Evolutionary conservation across 2,329 filamentous ascomycete genomes (phyloP), one percentile per base, ranked within the genome.

Genomic region (Onygenales sp.): DNA sequence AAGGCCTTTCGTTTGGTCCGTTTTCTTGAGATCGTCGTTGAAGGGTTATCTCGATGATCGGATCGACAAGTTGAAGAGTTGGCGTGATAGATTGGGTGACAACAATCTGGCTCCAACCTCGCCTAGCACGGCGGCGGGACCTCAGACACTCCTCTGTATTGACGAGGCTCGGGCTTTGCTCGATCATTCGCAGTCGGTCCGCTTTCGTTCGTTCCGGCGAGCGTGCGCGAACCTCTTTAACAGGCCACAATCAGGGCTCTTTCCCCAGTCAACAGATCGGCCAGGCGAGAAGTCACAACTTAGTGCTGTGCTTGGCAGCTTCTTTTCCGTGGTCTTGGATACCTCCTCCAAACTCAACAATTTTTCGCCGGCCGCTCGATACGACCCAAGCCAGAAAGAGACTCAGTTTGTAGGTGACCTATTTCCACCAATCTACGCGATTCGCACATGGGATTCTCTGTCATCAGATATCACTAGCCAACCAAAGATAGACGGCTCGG

Each of bases 251-350:
- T 43, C 42, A 43, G 42, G 42, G 3, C 17, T 17, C 17, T 17
- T 17, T 17, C 2, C 17, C 17, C 17, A 17, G 17, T 17, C 17
- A 17, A 17, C 17, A 17, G 17, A 17, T 17, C 17, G 17, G 17
- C 17, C 17, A 17, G 17, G 17, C 17, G 17, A 17, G 17, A 17
- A 17, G 17, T 17, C 17, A 17, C 17, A 17, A 17, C 17, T 17
- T 17, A 17, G 17, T 17, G 17, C 17, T 17, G 17, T 17, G 17
- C 17, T 17, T 17, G 17, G 48, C 7, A 37, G 13, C 27, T 51
- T 51, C 32, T 54, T 54, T 42, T 9, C 31, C 10, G 17, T 54
- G 5, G 10, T 51, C 21, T n/a, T 54, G 10, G 52, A 54, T 33
- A 54, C 36, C 6, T 32, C 48, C 40, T 51, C 48, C 21, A 42